Percentiles rank a stretch among this genome's conserved stretches.
Conservation (phyloP, 768 basidiomycete genomes). For the Auricularia auricula-judae region DNA sequence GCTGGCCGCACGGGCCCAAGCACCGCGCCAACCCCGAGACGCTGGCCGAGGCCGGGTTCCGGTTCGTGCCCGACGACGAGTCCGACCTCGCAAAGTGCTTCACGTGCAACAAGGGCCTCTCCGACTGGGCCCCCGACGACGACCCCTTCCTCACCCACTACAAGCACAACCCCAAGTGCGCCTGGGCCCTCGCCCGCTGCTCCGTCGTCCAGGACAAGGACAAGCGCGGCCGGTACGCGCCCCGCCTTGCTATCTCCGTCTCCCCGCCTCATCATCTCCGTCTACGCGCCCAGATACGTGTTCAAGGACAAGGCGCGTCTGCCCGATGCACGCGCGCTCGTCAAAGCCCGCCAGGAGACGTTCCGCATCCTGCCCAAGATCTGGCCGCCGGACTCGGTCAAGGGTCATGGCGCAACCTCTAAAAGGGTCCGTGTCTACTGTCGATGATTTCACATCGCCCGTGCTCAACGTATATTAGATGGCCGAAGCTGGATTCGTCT, state of each 20-base stretch:
- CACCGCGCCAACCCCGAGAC: constrained; percentile 61
- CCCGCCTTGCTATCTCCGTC: neutral
- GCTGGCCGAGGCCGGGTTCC: constrained; percentile 87
- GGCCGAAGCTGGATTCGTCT: constrained; percentile 83
- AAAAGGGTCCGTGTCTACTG: constrained; percentile 37
- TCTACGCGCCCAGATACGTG: constrained; percentile 33
- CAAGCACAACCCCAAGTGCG: constrained; percentile 47
- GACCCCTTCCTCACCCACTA: constrained; percentile 82
- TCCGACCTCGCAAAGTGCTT: constrained; percentile 76
- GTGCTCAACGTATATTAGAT: constrained; percentile 36
- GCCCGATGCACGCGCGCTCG: constrained; percentile 59
- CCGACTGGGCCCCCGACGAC: constrained; percentile 76
- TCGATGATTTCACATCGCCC: neutral
- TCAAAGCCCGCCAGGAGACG: constrained; percentile 59
- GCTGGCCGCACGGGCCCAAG: constrained; percentile 65
- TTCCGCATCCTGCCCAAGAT: constrained; percentile 29
- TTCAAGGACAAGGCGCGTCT: constrained; percentile 49
- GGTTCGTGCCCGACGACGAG: constrained; percentile 61
- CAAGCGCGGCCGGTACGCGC: constrained; percentile 41
- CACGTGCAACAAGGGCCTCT: constrained; percentile 69
- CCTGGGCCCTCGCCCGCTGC: constrained; percentile 78
- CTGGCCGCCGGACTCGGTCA: constrained; percentile 60
- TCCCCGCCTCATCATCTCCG: neutral
- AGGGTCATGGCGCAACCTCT: constrained; percentile 59
- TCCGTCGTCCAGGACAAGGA: constrained; percentile 50